These are phyloP conservation scores for Malassezia japonica DNA, from an alignment of 1,284 basidiomycete genomes.

Conservation along the genomic window DNA sequence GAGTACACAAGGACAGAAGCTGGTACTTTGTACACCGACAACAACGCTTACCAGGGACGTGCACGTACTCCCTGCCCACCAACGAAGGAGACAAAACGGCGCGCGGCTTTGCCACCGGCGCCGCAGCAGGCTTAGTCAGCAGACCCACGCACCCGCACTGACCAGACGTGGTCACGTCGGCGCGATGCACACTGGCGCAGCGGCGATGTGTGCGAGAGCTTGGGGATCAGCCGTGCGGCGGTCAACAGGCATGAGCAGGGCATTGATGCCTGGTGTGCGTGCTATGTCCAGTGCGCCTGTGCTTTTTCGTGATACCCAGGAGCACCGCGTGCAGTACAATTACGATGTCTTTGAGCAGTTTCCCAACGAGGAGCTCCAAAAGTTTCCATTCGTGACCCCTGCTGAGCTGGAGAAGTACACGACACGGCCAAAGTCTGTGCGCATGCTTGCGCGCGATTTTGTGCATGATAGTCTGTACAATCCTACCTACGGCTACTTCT, in stretches of 20 bases:
- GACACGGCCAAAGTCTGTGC: constrained; percentile 61
- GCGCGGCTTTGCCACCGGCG: not conserved
- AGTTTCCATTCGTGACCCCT: constrained; percentile 33
- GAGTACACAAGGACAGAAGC: no score
- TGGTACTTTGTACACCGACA: no score
- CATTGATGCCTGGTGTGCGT: no score
- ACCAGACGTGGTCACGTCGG: no score
- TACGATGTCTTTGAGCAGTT: constrained; percentile 38
- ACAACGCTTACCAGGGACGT: no score
- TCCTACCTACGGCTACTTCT: constrained; percentile 91
- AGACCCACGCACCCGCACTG: not conserved
- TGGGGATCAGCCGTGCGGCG: no score
- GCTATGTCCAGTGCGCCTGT: not conserved
- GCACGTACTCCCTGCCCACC: no score
- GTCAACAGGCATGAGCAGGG: no score
- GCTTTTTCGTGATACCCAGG: not conserved
- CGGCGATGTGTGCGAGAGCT: no score
- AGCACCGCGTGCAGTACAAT: constrained; percentile 45
- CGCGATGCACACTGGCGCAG: no score
- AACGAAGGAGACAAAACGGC: no score
- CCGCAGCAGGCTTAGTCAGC: not conserved
- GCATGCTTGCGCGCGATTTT: constrained; percentile 91
- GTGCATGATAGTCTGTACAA: constrained; percentile 96
- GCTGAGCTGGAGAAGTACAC: constrained; percentile 19
- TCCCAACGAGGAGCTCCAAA: constrained; percentile 30